These are phyloP conservation scores for Xylaria sp. DNA, from an alignment of 2,329 filamentous ascomycete species.

Conservation along the genomic window DNA sequence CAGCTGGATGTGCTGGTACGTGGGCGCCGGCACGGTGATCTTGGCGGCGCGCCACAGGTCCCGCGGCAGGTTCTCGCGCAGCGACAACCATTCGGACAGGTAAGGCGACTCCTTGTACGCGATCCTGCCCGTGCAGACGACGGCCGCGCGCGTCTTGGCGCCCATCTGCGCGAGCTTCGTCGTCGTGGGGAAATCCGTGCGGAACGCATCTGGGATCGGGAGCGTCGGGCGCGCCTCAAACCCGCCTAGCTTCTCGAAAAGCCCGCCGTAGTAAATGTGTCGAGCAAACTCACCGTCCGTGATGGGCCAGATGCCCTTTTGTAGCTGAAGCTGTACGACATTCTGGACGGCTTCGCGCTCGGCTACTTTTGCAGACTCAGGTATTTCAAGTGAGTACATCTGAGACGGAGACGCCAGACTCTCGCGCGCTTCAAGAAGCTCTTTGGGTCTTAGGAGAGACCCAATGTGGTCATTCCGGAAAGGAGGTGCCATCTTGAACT, in stretches of 20 bases:
- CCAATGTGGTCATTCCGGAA: conserved; percentile 80
- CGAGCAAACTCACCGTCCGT: conserved; percentile 76
- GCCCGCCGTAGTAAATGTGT: conserved; percentile 61
- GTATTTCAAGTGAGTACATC: conserved; percentile 48
- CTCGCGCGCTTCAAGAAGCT: conserved; percentile 69
- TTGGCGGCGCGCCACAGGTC: conserved; percentile 70
- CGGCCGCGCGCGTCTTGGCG: conserved; percentile 51
- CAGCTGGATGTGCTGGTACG: conserved; percentile 73
- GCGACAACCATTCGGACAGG: conserved; percentile 50
- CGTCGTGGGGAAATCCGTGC: conserved; percentile 59
- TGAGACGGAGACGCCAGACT: conserved; percentile 58
- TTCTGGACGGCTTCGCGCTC: conserved; percentile 73
- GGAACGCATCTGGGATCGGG: conserved; percentile 71
- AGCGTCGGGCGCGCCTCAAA: conserved; percentile 66
- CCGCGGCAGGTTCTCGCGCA: conserved; percentile 59
- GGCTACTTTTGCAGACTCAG: conserved; percentile 56
- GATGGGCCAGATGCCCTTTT: conserved; percentile 70
- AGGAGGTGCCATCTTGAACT: conserved; percentile 55
- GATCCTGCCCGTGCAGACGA: conserved; percentile 53
- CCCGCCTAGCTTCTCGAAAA: conserved; percentile 60
- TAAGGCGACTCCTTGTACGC: conserved; percentile 56
- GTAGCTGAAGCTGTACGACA: conserved; percentile 72
- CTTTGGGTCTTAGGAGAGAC: conserved; percentile 73
- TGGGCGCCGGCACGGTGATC: conserved; percentile 69
- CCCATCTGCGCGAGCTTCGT: conserved; percentile 53